These are phyloP conservation scores for Magnaporthiopsis incrustans DNA, from an alignment of 2,329 filamentous ascomycete genomes.

Conservation along the genomic window DNA sequence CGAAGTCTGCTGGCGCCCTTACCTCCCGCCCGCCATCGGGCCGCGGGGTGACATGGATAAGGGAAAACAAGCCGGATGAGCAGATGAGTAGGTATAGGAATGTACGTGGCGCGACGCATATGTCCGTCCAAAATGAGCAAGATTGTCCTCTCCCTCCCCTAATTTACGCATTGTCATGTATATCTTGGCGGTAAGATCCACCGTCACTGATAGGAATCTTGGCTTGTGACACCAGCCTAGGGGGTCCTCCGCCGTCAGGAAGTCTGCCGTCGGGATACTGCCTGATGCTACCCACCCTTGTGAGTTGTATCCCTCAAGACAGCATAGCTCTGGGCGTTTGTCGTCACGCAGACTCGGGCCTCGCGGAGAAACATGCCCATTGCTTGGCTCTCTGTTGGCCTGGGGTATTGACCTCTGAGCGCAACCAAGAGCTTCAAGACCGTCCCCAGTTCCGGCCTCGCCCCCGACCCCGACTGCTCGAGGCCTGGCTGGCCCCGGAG, in stretches of 20 bases:
- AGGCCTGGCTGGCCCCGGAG: no score
- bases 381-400: not conserved
- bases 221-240: not conserved
- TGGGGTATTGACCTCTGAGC: not conserved
- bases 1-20: no score
- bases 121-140: not conserved
- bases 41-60: not conserved
- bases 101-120: no score
- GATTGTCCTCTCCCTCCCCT: not conserved
- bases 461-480: no score
- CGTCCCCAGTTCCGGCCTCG: not conserved
- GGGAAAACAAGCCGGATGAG: no score
- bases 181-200: not conserved
- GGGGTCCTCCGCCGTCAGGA: no score
- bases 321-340: not conserved
- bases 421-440: not conserved
- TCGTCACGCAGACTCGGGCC: not conserved
- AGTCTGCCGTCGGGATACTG: not conserved
- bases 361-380: not conserved
- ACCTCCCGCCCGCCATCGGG: no score
- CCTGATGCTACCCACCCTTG: not conserved
- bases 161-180: not conserved
- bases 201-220: not conserved
- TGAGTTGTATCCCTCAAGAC: not conserved
- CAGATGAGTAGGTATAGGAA: not conserved